A percentile compares a stretch with the other conserved stretches of the same genome.
Evolutionary conservation across 2,329 filamentous ascomycete species (phyloP).

Genomic region (Cordyceps pruinosa): DNA sequence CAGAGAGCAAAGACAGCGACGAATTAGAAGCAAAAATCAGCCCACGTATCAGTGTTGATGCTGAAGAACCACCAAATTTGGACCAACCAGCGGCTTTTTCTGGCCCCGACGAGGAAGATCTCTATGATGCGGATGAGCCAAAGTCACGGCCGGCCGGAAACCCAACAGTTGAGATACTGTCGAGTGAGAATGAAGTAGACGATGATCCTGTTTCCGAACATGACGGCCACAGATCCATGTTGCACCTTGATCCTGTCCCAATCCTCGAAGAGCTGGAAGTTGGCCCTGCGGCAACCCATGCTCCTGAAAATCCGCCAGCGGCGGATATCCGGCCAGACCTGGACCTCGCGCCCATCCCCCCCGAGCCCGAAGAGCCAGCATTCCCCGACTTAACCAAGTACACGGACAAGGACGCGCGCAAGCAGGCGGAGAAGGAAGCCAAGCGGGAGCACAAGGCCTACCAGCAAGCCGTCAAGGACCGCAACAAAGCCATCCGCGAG

Average conservation of each 20-base stretch:
- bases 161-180: neutral
- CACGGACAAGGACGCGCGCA: conserved; percentile 57
- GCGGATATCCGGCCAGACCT: neutral
- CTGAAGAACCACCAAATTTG: neutral
- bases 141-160: neutral
- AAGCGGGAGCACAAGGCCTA: conserved; percentile 57
- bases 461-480: conserved; percentile 59
- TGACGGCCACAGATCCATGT: conserved; percentile 23
- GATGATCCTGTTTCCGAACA: conserved; percentile 12
- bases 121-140: neutral
- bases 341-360: conserved; percentile 29
- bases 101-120: neutral
- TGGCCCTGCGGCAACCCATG: neutral
- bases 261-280: conserved; percentile 22
- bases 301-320: neutral
- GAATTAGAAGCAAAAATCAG: neutral
- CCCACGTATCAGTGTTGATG: neutral
- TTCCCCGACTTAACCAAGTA: conserved; percentile 52
- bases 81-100: neutral
- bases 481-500: conserved; percentile 56
- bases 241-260: conserved; percentile 34
- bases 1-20: neutral
- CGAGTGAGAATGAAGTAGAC: neutral
- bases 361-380: conserved; percentile 47
- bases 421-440: conserved; percentile 62